Conservation (phyloP, 371 early-diverging fungal species). For the Mortierella sp. region DNA sequence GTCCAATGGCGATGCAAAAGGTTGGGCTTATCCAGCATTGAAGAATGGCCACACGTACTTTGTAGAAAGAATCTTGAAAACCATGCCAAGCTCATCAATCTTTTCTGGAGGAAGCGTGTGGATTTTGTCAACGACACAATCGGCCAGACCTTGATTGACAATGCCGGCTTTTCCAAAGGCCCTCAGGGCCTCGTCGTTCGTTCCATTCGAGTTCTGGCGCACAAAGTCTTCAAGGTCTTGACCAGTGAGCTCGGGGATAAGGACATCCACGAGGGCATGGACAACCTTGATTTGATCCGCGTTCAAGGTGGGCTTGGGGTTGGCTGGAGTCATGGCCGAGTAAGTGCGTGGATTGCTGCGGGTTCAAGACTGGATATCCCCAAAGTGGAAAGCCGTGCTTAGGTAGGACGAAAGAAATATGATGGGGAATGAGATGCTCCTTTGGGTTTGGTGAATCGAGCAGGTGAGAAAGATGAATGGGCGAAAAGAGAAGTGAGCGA, state of each 20-base stretch:
- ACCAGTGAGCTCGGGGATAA: constrained; percentile 55
- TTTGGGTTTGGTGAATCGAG: no score
- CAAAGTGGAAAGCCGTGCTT: no score
- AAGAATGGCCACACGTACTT: no score
- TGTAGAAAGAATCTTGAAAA: constrained; percentile 49
- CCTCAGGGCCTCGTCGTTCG: constrained; percentile 37
- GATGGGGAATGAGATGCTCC: no score
- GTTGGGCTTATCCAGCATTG: no score
- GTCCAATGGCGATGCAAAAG: no score
- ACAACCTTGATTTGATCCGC: constrained; percentile 57
- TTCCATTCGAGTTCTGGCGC: constrained; percentile 33
- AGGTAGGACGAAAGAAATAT: no score
- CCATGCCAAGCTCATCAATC: constrained; percentile 46
- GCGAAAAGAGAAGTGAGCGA: no score
- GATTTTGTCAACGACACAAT: constrained; percentile 26
- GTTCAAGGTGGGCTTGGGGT: constrained; percentile 32
- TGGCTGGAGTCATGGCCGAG: constrained; percentile 12
- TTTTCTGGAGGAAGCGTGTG: constrained; percentile 39
- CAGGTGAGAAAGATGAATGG: no score
- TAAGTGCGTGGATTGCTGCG: no score
- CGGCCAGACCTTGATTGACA: constrained; percentile 32
- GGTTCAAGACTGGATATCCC: no score
- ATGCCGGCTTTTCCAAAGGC: constrained; percentile 46
- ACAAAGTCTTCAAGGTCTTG: constrained; percentile 53
- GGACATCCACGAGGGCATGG: constrained; percentile 59